These are phyloP conservation scores for Populus euphratica DNA, from an alignment of 345 rosid genomes.

Conservation along the genomic window DNA sequence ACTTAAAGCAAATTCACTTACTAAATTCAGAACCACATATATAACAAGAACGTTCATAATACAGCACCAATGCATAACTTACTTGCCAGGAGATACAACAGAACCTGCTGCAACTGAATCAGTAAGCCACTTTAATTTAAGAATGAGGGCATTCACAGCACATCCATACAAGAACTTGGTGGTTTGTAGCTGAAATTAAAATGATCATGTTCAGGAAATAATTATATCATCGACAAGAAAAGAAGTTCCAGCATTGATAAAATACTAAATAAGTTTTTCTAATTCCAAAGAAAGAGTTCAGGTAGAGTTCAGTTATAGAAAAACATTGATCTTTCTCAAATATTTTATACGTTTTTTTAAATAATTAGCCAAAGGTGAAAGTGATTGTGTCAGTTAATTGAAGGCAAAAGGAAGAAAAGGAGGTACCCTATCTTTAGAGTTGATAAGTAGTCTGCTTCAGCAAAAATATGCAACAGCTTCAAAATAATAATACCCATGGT, in stretches of 20 bases:
- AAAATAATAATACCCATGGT: too few species aligned
- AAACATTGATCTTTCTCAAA: too few species aligned
- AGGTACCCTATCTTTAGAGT: too few species aligned
- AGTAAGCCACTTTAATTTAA: slow-evolving; percentile 47
- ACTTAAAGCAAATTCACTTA: neutral
- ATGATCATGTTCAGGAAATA: neutral
- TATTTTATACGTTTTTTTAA: too few species aligned
- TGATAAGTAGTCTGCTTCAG: too few species aligned
- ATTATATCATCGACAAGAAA: neutral
- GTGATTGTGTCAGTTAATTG: too few species aligned
- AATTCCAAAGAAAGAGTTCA: too few species aligned
- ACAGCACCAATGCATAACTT: slow-evolving; percentile 20
- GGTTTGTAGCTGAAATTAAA: slow-evolving; percentile 43
- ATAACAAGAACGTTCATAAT: neutral
- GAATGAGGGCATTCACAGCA: slow-evolving; percentile 46
- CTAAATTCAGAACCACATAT: neutral
- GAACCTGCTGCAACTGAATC: slow-evolving; percentile 54
- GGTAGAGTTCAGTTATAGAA: too few species aligned
- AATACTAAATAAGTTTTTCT: too few species aligned
- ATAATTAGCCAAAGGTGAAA: too few species aligned
- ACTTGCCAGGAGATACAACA: slow-evolving; percentile 43
- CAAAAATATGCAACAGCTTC: too few species aligned
- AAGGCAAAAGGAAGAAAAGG: too few species aligned
- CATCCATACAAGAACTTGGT: slow-evolving; percentile 61
- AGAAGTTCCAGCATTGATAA: neutral